These are phyloP conservation scores for Hyaloscypha finlandica DNA, from an alignment of 495 filamentous ascomycete species.

Conservation along the genomic window DNA sequence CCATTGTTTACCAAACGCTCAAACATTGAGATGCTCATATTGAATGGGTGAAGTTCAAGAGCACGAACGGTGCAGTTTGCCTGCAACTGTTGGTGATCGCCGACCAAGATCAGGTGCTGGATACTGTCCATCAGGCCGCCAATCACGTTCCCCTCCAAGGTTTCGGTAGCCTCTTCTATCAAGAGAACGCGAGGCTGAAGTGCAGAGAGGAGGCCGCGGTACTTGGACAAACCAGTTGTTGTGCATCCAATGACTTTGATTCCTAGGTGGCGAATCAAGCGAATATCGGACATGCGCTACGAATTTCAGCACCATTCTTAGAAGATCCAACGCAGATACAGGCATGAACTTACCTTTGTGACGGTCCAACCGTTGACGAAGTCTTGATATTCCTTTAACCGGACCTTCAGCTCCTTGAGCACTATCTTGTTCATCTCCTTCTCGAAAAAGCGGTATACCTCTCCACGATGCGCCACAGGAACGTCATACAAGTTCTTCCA, in stretches of 20 bases:
- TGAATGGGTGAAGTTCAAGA: conserved; percentile 57
- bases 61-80: conserved; percentile 58
- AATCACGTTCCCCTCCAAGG: conserved; percentile 65
- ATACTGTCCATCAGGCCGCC: conserved; percentile 66
- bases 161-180: conserved; percentile 78
- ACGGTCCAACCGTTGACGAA: conserved; percentile 46
- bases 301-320: not conserved
- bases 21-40: conserved; percentile 70
- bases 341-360: conserved; percentile 51
- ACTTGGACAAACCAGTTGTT: conserved; percentile 83
- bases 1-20: conserved; percentile 75
- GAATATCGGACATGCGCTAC: conserved; percentile 18
- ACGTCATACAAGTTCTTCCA: conserved; percentile 56
- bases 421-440: conserved; percentile 45
- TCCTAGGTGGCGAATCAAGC: conserved; percentile 21
- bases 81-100: conserved; percentile 74
- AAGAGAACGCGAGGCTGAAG: conserved; percentile 66
- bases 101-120: conserved; percentile 74
- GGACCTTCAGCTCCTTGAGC: conserved; percentile 41
- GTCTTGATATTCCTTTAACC: conserved; percentile 45
- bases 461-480: conserved; percentile 50
- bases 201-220: conserved; percentile 65
- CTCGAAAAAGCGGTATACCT: conserved; percentile 61
- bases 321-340: not conserved
- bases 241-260: conserved; percentile 71